Evolutionary conservation across 345 rosid species (phyloP).

Genomic region (Euphorbia tirucalli): DNA sequence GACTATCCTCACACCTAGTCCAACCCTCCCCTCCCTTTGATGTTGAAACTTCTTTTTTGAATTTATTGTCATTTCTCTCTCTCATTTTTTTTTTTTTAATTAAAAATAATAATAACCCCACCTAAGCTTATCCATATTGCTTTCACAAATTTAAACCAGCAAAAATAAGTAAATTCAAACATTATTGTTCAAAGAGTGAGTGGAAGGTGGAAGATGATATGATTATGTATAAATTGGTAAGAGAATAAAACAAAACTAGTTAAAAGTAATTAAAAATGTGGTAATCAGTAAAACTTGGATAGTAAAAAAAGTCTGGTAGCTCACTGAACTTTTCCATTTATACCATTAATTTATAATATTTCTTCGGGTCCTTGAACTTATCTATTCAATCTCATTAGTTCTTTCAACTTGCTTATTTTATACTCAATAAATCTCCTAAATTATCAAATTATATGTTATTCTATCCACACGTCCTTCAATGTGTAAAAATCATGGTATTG

Average conservation of each 20-base stretch:
- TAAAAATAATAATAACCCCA: not conserved
- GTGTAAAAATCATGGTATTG: no score
- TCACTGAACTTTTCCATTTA: no score
- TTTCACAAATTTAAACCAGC: not conserved
- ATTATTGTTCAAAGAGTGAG: not conserved
- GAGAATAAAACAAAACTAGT: not conserved
- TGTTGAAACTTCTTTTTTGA: conserved; percentile 26
- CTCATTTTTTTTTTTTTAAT: not conserved
- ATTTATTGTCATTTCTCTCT: not conserved
- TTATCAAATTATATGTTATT: no score
- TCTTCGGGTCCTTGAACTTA: no score
- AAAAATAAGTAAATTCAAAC: not conserved
- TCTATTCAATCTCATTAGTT: no score
- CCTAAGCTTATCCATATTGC: conserved; percentile 13
- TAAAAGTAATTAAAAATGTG: no score
- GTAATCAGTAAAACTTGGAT: no score
- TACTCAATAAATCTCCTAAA: no score
- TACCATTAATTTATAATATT: no score
- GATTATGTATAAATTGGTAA: not conserved
- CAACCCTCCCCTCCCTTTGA: conserved; percentile 27
- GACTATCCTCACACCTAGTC: conserved; percentile 22
- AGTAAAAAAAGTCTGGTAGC: no score
- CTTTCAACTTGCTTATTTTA: no score
- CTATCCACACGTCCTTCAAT: no score
- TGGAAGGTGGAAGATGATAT: not conserved